Base-by-base conservation (phyloP, 1,284 basidiomycete species). In the Ustilago nuda region DNA sequence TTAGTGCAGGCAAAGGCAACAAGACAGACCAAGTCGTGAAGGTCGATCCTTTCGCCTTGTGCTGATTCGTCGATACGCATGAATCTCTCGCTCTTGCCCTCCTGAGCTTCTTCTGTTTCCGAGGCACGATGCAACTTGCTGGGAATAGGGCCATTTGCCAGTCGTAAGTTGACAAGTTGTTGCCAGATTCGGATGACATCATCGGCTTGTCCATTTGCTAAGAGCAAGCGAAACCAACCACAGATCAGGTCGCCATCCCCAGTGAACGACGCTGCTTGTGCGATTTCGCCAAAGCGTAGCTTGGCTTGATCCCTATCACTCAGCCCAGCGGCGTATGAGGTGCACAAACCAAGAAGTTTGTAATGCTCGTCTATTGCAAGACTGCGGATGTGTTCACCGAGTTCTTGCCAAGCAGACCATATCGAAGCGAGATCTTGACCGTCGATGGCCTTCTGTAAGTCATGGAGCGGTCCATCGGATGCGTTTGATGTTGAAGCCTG, bases 1-100 rank as follows among this genome's bases (percentile, higher is more conserved):
- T 52, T 32, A 3, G 52, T 41, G 51, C 68, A 61, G 4, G 65
- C 62, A 9, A 81, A 58, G 1, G 69, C 66, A n/a, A 78, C 62
- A 30, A 81, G 56, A 45, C 68, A 76, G 35, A 78, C 60, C 61
- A 79, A 35, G 63, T 79, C 75, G 50, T 75, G 74, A 12, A 79
- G 36, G 12, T 75, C 69, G 46, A 65, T 54, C 13, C 61, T 55
- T 3, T 58, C 66, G 7, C 72, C 67, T 11, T 61, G 32, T 9
- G 2, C 45, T 4, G 60, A 57, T 4, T 13, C 56, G 39, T 71
- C 73, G 6, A 75, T 54, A 12, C 66, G 66, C 23, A 75, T 53
- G 27, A 76, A 76, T 11, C 37, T 52, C 13, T 59, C 56, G 23
- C 36, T 32, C 4, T n/a, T 30, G 19, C 11, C n/a, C 11, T 60